Conservation (phyloP, 805 yeast genomes). For the Candida sithepensis region DNA sequence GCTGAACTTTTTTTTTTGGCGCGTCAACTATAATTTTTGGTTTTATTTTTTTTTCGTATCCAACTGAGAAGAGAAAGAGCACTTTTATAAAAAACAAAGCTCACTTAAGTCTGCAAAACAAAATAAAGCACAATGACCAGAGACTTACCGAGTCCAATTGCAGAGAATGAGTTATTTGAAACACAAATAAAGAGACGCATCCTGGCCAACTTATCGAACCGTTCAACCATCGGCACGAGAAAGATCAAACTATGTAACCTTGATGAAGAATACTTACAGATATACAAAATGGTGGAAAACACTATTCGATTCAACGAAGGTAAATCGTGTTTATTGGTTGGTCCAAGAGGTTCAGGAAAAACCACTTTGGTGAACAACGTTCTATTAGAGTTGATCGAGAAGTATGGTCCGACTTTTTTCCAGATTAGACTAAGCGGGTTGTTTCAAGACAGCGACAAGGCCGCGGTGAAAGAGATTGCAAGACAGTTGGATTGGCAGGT, state of each 20-base stretch:
- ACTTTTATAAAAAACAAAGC: too few relatives aligned
- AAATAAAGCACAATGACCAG: not conserved
- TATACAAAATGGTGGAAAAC: constrained; percentile 56
- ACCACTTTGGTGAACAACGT: constrained; percentile 59
- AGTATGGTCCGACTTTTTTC: constrained; percentile 52
- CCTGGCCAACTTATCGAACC: constrained; percentile 16
- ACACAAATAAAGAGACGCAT: constrained; percentile 6
- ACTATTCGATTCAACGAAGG: constrained; percentile 70
- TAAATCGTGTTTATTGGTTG: constrained; percentile 75
- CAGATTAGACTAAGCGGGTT: constrained; percentile 65
- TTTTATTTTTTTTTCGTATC: not conserved
- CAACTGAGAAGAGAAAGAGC: not conserved
- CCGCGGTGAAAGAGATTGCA: constrained; percentile 84
- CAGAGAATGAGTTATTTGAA: not conserved
- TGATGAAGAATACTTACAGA: constrained; percentile 42
- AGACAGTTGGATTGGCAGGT: constrained; percentile 59
- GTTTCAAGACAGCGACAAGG: constrained; percentile 67
- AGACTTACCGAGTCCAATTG: not conserved
- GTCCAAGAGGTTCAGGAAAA: constrained; percentile 80
- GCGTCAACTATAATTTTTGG: too few relatives aligned
- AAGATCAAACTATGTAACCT: constrained; percentile 31
- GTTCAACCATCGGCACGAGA: constrained; percentile 14
- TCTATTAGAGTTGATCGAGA: constrained; percentile 38
- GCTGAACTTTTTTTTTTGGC: too few relatives aligned
- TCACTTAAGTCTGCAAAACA: too few relatives aligned